phyloP scores from a whole-genome alignment of 805 yeast genomes.

The Candida sakaeoensis region DNA sequence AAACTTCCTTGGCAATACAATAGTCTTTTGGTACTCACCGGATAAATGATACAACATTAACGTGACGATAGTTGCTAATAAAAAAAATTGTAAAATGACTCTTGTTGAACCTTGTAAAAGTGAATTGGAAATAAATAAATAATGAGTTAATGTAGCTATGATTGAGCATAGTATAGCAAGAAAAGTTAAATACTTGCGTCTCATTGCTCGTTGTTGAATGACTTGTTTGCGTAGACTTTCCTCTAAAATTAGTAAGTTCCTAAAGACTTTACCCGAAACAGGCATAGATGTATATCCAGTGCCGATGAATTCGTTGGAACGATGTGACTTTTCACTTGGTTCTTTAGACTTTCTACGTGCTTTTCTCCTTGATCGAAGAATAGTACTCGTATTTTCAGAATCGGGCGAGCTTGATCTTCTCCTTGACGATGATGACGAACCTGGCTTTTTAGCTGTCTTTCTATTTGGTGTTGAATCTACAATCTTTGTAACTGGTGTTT shows the following conservation, averaged over 20 bases:
- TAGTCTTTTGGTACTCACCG: conserved; percentile 86
- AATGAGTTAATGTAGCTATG: conserved; percentile 39
- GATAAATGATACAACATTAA: conserved; percentile 74
- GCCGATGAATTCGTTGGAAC: conserved; percentile 14
- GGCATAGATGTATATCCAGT: conserved; percentile 33
- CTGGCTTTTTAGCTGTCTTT: conserved; percentile 2
- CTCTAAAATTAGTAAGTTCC: conserved; percentile 80
- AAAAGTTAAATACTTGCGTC: conserved; percentile 61
- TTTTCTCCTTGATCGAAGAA: conserved; percentile 18
- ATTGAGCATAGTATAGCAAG: conserved; percentile 35
- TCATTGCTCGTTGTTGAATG: conserved; percentile 60
- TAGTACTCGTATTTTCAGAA: conserved; percentile 17
- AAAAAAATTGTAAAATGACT: conserved; percentile 48
- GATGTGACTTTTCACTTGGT: conserved; percentile 11
- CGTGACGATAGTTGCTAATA: conserved; percentile 63
- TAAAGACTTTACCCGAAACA: conserved; percentile 68
- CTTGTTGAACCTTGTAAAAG: conserved; percentile 29
- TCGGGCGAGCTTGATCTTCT: conserved; percentile 8
- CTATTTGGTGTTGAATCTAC: background rate
- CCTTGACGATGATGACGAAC: background rate
- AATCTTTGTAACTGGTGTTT: background rate
- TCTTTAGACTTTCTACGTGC: conserved; percentile 21
- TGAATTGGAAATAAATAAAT: conserved; percentile 27
- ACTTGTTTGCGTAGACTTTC: conserved; percentile 83
- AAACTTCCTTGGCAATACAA: conserved; percentile 76